Conservation (phyloP, 768 basidiomycete species). For the Phylloporus sp. region DNA sequence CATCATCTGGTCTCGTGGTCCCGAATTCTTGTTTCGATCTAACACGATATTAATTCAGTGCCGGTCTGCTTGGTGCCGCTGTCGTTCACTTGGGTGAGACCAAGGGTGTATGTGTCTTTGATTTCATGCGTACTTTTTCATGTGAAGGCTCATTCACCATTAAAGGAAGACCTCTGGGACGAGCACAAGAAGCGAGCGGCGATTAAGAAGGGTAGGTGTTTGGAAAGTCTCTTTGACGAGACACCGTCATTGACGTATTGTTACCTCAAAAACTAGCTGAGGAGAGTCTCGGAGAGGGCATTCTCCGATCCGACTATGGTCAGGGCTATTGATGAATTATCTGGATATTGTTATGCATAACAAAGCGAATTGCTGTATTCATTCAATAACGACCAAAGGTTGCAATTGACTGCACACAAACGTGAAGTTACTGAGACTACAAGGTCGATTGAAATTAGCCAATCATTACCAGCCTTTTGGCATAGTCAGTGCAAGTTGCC, state of each 20-base stretch:
- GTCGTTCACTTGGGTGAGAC: conserved; percentile 9
- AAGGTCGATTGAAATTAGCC: not conserved
- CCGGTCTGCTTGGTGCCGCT: conserved; percentile 3
- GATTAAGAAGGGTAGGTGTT: not conserved
- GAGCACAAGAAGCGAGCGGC: not conserved
- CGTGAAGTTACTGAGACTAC: not conserved
- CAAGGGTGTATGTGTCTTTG: conserved; percentile 9
- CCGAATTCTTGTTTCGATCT: not conserved
- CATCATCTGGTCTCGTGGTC: not conserved
- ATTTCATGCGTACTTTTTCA: not conserved
- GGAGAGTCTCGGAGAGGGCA: not conserved
- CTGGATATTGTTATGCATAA: not conserved
- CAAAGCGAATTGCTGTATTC: not conserved
- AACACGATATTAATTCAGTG: not conserved
- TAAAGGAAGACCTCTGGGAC: not conserved
- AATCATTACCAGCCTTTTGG: too few species aligned
- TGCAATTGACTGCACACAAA: too few species aligned
- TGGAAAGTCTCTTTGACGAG: not conserved
- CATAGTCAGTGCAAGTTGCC: too few species aligned
- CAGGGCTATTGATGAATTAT: not conserved
- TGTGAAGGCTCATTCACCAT: not conserved
- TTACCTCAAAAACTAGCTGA: not conserved
- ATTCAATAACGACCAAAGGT: not conserved
- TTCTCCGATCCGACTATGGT: not conserved
- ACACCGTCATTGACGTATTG: not conserved